Percentiles rank a stretch among this genome's conserved stretches.
Evolutionary conservation across 192 early-diverging fungal genomes (phyloP).

Genomic region (Umbelopsis ramanniana): DNA sequence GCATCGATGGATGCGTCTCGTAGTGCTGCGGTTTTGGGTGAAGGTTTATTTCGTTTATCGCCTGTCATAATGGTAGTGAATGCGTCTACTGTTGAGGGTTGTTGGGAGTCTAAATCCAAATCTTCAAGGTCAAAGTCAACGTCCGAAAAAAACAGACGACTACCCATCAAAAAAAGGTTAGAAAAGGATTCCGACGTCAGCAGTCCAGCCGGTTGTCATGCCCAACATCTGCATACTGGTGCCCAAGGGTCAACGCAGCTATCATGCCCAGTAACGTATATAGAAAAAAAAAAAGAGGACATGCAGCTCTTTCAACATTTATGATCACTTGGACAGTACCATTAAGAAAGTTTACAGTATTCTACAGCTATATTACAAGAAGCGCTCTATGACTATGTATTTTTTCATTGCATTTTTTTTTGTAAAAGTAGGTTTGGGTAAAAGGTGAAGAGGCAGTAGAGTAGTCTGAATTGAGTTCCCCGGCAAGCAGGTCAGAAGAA

Average conservation of each 20-base stretch:
- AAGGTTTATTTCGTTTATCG: not conserved
- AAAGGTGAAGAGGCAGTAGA: constrained; percentile 31
- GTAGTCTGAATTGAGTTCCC: constrained; percentile 45
- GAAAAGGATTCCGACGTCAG: constrained; percentile 12
- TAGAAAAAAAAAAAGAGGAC: not conserved
- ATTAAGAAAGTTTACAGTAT: too few species aligned
- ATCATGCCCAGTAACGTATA: too few species aligned
- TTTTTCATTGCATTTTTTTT: constrained; percentile 18
- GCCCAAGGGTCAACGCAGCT: too few species aligned
- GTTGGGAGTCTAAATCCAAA: not conserved
- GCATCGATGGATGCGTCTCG: constrained; percentile 31
- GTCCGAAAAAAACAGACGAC: not conserved
- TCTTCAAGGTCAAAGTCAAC: not conserved
- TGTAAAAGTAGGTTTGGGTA: not conserved
- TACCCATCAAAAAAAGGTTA: not conserved
- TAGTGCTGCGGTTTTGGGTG: not conserved
- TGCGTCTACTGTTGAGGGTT: not conserved
- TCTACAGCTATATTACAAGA: too few species aligned
- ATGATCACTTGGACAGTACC: too few species aligned
- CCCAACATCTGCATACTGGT: too few species aligned
- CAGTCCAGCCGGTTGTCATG: not conserved
- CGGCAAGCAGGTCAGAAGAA: constrained; percentile 30
- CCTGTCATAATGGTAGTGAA: not conserved
- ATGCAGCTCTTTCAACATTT: not conserved
- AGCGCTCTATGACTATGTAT: not conserved